Conservation (phyloP, 176 grass and related monocot species). For the Carex littledalei region DNA sequence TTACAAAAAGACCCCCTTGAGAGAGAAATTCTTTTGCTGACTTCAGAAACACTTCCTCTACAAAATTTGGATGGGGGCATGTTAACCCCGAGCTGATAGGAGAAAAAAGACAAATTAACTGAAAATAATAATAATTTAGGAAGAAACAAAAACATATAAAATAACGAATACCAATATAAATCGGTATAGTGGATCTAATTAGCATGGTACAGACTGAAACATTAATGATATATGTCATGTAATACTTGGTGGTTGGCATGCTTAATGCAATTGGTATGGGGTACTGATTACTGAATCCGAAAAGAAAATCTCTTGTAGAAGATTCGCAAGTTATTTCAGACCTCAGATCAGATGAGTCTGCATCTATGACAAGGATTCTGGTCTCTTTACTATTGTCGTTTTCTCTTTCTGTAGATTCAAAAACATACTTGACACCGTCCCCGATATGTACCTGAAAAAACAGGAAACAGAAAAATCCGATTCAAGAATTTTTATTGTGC, state of each 20-base stretch:
- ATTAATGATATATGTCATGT: neutral
- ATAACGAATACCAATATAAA: neutral
- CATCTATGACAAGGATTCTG: constrained; percentile 84
- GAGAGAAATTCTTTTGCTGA: constrained; percentile 52
- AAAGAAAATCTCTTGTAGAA: neutral
- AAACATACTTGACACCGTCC: constrained; percentile 71
- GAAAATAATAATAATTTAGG: neutral
- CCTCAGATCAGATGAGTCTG: constrained; percentile 97
- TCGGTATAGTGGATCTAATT: neutral
- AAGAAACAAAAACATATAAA: constrained; percentile 11
- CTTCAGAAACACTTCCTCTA: constrained; percentile 78
- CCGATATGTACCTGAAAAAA: constrained; percentile 60
- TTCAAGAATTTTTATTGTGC: neutral
- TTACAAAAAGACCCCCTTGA: constrained; percentile 63
- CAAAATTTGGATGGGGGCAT: constrained; percentile 67
- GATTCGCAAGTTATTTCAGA: constrained; percentile 4
- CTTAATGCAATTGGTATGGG: neutral
- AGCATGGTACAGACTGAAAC: neutral
- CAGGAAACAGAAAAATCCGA: neutral
- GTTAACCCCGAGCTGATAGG: constrained; percentile 66
- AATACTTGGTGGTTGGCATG: neutral
- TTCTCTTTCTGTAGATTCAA: constrained; percentile 31
- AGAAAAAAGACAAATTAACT: constrained; percentile 9
- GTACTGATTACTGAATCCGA: neutral
- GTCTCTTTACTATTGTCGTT: constrained; percentile 18